These are phyloP conservation scores for Aspergillus egyptiacus DNA, from an alignment of 495 filamentous ascomycete genomes.

Conservation along the genomic window DNA sequence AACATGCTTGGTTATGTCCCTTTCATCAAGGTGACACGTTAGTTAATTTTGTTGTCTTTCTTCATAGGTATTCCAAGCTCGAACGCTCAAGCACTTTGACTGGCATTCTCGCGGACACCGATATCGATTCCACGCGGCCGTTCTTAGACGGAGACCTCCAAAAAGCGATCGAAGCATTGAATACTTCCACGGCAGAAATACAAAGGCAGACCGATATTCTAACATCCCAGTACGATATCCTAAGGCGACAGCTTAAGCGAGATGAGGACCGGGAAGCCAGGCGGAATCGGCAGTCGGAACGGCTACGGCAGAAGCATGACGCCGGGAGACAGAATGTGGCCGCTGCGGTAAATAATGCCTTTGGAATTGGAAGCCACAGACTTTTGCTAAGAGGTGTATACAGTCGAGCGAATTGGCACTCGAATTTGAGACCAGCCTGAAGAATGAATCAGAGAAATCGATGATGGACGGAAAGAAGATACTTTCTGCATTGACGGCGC, in stretches of 20 bases:
- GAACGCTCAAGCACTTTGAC: constrained; percentile 27
- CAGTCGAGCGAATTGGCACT: constrained; percentile 33
- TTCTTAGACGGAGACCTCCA: constrained; percentile 38
- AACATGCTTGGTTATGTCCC: neutral
- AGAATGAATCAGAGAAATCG: constrained; percentile 27
- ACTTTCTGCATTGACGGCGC: constrained; percentile 28
- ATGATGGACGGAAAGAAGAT: constrained; percentile 32
- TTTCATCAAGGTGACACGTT: neutral
- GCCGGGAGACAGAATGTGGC: constrained; percentile 30
- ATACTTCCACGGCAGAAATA: constrained; percentile 32
- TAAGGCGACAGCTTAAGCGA: constrained; percentile 24
- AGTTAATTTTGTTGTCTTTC: neutral
- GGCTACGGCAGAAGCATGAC: constrained; percentile 35
- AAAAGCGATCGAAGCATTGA: constrained; percentile 31
- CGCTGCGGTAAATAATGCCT: constrained; percentile 26
- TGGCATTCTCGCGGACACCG: constrained; percentile 23
- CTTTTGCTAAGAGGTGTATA: constrained; percentile 18
- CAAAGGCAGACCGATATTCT: constrained; percentile 31
- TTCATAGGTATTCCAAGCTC: constrained; percentile 30
- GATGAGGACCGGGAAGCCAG: constrained; percentile 22
- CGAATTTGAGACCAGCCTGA: constrained; percentile 29
- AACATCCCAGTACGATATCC: constrained; percentile 25
- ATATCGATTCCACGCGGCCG: constrained; percentile 29
- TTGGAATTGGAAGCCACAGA: neutral
- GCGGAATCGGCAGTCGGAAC: constrained; percentile 24